Evolutionary conservation across 2,329 filamentous ascomycete genomes (phyloP).

Genomic region (Pseudocercospora pini-densiflorae): DNA sequence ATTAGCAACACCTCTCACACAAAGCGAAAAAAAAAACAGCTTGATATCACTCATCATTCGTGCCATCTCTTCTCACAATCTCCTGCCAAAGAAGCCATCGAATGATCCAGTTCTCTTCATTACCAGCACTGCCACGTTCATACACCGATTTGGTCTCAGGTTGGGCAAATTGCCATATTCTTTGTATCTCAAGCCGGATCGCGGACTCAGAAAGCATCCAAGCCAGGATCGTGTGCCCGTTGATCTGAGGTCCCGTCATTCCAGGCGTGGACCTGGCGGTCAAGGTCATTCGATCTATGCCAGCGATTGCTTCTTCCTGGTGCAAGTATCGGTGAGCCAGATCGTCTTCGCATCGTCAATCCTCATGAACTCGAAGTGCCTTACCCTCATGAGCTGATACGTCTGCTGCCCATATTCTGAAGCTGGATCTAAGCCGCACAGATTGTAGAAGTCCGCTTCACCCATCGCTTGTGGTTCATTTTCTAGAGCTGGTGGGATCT

Average conservation of each 20-base stretch:
- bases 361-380: not conserved
- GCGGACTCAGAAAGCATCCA: conserved; percentile 7
- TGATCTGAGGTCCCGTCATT: not conserved
- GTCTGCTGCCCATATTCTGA: not conserved
- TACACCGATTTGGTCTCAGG: conserved; percentile 11
- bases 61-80: not conserved
- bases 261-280: not conserved
- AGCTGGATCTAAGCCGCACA: not conserved
- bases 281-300: not conserved
- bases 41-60: not conserved
- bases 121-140: not conserved
- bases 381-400: not conserved
- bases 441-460: not conserved
- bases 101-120: conserved; percentile 19
- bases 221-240: not conserved
- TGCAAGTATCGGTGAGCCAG: not conserved
- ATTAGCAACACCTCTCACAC: no score
- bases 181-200: conserved; percentile 5
- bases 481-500: not conserved
- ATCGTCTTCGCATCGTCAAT: no score
- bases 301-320: not conserved
- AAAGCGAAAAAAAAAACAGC: no score
- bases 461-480: not conserved
- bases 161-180: conserved; percentile 3
- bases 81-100: conserved; percentile 19